These are phyloP conservation scores for Ilyonectria destructans DNA, from an alignment of 2,329 filamentous ascomycete genomes.

Conservation along the genomic window DNA sequence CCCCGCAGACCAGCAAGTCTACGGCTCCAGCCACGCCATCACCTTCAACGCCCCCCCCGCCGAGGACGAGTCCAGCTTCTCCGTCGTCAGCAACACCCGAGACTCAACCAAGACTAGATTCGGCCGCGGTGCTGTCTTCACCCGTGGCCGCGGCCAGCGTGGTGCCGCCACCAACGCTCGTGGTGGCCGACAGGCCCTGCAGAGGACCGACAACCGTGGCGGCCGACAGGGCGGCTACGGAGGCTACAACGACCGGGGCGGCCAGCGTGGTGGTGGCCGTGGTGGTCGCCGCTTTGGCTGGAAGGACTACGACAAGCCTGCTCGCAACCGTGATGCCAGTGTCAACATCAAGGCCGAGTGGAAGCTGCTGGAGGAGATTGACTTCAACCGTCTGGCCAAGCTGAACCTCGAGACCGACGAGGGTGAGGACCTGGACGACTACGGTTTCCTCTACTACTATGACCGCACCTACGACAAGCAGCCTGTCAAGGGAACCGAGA, in stretches of 20 bases:
- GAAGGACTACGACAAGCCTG: constrained; percentile 99
- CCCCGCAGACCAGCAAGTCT: constrained; percentile 90
- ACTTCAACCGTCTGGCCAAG: constrained; percentile 95
- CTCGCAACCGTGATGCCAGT: constrained; percentile 94
- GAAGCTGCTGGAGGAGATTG: constrained; percentile 97
- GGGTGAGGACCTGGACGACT: constrained; percentile 94
- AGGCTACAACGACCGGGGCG: constrained; percentile 74
- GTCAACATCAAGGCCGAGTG: constrained; percentile 98
- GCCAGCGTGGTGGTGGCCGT: constrained; percentile 72
- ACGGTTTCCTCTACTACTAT: constrained; percentile 99
- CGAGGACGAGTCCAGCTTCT: constrained; percentile 98
- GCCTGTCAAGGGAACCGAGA: constrained; percentile 89
- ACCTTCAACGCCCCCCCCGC: constrained; percentile 92
- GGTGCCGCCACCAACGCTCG: constrained; percentile 76
- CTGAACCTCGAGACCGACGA: constrained; percentile 96
- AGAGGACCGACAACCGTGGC: constrained; percentile 75
- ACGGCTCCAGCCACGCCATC: constrained; percentile 89
- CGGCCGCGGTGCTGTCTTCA: constrained; percentile 91
- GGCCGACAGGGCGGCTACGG: constrained; percentile 74
- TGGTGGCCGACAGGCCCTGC: constrained; percentile 75
- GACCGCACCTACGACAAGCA: constrained; percentile 96
- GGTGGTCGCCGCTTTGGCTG: constrained; percentile 94
- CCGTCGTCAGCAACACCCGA: constrained; percentile 95
- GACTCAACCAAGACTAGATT: constrained; percentile 90
- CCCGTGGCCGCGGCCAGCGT: constrained; percentile 86